Evolutionary conservation across 306 rosid genomes (phyloP).

Genomic region (Quercus gilva): DNA sequence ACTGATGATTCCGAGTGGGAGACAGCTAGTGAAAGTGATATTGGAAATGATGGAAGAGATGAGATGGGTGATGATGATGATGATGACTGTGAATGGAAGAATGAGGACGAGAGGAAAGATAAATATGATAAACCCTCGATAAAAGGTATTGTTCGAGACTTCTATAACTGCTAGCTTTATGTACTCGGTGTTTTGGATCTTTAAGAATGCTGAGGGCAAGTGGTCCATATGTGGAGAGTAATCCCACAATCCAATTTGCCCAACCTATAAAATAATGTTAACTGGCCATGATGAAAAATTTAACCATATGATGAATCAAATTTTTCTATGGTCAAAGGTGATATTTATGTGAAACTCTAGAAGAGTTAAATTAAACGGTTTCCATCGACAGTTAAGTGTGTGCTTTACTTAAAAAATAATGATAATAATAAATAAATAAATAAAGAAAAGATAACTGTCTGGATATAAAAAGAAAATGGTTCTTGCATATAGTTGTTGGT

Average conservation of each 20-base stretch:
- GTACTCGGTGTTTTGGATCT: not conserved
- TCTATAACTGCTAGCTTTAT: not conserved
- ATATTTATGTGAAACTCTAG: not conserved
- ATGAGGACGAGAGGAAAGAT: constrained; percentile 68
- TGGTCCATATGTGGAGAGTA: not conserved
- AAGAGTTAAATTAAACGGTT: not conserved
- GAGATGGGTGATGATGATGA: constrained; percentile 77
- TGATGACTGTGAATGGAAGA: constrained; percentile 72
- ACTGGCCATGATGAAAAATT: not conserved
- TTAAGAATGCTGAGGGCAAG: not conserved
- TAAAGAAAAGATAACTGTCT: not conserved
- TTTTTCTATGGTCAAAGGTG: not conserved
- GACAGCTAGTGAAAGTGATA: constrained; percentile 98
- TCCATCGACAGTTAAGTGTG: too few relatives aligned
- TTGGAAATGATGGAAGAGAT: constrained; percentile 85
- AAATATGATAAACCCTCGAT: constrained; percentile 65
- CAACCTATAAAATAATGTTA: not conserved
- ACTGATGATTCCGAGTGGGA: constrained; percentile 99
- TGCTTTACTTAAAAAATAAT: too few relatives aligned
- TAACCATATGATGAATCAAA: not conserved
- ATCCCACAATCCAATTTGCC: not conserved
- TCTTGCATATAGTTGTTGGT: not conserved
- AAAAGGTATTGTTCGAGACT: constrained; percentile 55
- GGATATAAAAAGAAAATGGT: not conserved
- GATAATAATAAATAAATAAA: too few relatives aligned